Base-by-base conservation (phyloP, 2,329 filamentous ascomycete species). In the Fusarium sp. region DNA sequence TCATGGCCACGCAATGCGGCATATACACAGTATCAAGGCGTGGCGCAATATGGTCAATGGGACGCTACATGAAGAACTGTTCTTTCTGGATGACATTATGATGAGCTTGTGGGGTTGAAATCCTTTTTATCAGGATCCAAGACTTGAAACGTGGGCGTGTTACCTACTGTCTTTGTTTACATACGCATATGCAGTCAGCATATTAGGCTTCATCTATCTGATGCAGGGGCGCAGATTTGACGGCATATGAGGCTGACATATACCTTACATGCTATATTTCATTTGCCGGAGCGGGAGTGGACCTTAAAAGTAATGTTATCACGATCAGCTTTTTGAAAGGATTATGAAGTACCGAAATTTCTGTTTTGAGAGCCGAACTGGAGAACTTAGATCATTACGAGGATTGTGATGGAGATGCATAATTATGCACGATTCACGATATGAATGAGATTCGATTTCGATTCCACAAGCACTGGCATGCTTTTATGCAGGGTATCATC, bases 1-100 rank as follows among this genome's bases (percentile, higher is more conserved):
- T 63, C 64, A 28, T 74, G 73, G 73, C 58, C 72, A 15, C 64
- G 70, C 45, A 71, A 71, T 51, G 67, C 62, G 28, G 65, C 64
- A 24, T 74, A 74, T 15, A 51, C 70, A 48, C 51, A 62, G 17
- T 63, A 72, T 31, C 34, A 63, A 26, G 36, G 46, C 11, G 20
- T 66, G 22, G 50, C 62, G 43, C 63, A 73, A 48, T 73, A 74
- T 49, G 66, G 69, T 36, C 70, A 71, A 50, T 75, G 59, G 68
- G 58, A 49, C 15, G 38, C 34, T 26, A 39, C 62, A 54, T 63
- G 39, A 67, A 40, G 31, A 36, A n/a, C 22, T 55, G 26, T 55
- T 49, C 45, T 45, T 42, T 42, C 39, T 43, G 15, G 36, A 65
- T 39, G 52, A 55, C 22, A 46, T 34, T 50, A 22, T 52, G 50